Conservation (phyloP, 177 flowering plant species). For the Vitis hybrid region DNA sequence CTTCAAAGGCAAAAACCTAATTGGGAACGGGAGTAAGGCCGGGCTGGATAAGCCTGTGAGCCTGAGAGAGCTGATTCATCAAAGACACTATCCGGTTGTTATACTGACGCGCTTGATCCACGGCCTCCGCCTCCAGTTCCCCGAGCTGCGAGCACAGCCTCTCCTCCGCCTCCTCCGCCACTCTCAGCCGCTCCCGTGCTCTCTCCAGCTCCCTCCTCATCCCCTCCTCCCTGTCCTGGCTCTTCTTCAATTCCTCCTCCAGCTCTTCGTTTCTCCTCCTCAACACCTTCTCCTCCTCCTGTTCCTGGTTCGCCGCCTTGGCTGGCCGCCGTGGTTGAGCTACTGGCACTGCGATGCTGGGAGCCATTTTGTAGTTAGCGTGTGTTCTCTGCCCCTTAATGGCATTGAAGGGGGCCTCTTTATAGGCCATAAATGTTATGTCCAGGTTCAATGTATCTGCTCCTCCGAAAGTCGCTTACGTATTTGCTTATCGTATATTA, state of each 20-base stretch:
- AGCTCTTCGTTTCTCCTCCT: constrained; percentile 62
- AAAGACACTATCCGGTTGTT: constrained; percentile 36
- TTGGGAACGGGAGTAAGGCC: not conserved
- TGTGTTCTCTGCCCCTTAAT: not conserved
- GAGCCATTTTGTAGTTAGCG: not conserved
- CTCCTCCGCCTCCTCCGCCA: constrained; percentile 86
- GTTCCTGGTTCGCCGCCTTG: not conserved
- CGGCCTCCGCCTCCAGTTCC: constrained; percentile 76
- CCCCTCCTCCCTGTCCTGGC: constrained; percentile 52
- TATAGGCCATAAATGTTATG: constrained; percentile 4
- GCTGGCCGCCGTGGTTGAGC: not conserved
- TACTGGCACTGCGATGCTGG: not conserved
- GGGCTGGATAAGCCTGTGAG: constrained; percentile 30
- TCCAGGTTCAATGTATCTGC: constrained; percentile 32
- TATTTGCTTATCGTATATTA: too few species aligned
- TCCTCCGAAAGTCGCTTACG: not conserved
- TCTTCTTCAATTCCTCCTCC: constrained; percentile 51
- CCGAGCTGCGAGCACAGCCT: constrained; percentile 71
- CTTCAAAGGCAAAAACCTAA: not conserved
- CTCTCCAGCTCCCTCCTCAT: constrained; percentile 45
- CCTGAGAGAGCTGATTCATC: constrained; percentile 58
- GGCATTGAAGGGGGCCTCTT: not conserved
- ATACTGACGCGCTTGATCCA: constrained; percentile 56
- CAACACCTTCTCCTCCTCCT: constrained; percentile 16
- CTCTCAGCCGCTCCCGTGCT: constrained; percentile 39